Evolutionary conservation across 441 rosid species (phyloP).

Genomic region (Gossypium davidsonii): DNA sequence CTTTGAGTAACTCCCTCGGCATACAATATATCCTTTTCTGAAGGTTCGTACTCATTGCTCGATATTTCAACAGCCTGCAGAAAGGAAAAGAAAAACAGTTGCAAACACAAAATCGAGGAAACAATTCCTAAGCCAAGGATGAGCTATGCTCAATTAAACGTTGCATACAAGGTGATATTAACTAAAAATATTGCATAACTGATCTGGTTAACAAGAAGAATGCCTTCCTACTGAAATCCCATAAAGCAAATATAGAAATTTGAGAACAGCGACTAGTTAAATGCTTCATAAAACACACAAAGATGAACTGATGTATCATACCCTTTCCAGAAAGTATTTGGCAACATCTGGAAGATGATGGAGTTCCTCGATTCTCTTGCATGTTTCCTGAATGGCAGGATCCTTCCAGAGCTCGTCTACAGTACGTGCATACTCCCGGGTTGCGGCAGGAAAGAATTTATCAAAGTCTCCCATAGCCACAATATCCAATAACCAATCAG

Average conservation of each 20-base stretch:
- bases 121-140: neutral
- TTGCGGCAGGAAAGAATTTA: slow-evolving; percentile 50
- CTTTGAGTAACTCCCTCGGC: slow-evolving; percentile 46
- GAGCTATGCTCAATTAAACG: neutral
- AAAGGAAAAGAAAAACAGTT: neutral
- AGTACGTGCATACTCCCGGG: slow-evolving; percentile 44
- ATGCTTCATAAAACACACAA: neutral
- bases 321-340: slow-evolving; percentile 38
- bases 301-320: slow-evolving; percentile 4
- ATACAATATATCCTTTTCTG: slow-evolving; percentile 35
- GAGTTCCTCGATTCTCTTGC: slow-evolving; percentile 33
- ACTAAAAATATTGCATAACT: neutral
- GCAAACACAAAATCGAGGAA: neutral
- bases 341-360: slow-evolving; percentile 40
- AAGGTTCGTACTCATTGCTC: slow-evolving; percentile 43
- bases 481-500: slow-evolving; percentile 46
- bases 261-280: neutral
- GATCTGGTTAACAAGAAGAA: neutral
- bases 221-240: neutral
- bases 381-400: slow-evolving; percentile 45
- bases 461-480: slow-evolving; percentile 45
- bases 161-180: neutral
- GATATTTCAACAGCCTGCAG: slow-evolving; percentile 41
- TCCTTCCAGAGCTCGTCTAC: slow-evolving; percentile 46
- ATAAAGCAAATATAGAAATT: neutral